phyloP scores from a whole-genome alignment of 306 rosid species.

The Dicorynia guianensis region DNA sequence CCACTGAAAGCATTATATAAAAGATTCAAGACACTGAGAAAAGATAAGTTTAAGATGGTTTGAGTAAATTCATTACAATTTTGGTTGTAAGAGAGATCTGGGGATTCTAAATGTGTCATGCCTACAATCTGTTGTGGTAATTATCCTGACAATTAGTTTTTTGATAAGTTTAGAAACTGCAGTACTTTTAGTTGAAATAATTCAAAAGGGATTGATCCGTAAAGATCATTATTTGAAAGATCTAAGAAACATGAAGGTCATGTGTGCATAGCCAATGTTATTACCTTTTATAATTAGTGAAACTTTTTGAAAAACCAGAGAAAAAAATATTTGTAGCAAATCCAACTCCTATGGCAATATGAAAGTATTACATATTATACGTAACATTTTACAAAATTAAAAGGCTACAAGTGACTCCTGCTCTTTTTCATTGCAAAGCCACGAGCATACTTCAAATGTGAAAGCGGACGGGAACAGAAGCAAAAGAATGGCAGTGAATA shows the following conservation, averaged over 20 bases:
- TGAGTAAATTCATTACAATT: constrained; percentile 16
- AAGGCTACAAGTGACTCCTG: too few relatives aligned
- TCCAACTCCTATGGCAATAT: too few relatives aligned
- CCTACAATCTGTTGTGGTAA: constrained; percentile 23
- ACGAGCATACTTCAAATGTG: too few relatives aligned
- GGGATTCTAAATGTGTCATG: constrained; percentile 37
- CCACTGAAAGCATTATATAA: constrained; percentile 48
- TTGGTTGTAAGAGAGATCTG: constrained; percentile 33
- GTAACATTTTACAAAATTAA: too few relatives aligned
- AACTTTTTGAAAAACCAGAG: constrained; percentile 17
- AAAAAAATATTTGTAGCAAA: too few relatives aligned
- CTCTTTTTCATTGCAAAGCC: too few relatives aligned
- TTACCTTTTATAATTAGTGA: constrained; percentile 24
- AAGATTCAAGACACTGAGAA: constrained; percentile 39
- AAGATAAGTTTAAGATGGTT: constrained; percentile 25
- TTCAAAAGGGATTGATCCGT: constrained; percentile 33
- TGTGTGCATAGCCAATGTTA: constrained; percentile 8
- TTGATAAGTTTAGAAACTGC: constrained; percentile 38
- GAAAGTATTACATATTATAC: too few relatives aligned
- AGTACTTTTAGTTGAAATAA: constrained; percentile 13
- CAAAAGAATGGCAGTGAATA: too few relatives aligned
- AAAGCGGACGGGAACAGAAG: too few relatives aligned
- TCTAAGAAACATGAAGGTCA: constrained; percentile 31
- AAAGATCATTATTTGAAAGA: constrained; percentile 32
- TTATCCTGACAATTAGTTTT: constrained; percentile 39